Conservation (phyloP, 2,329 filamentous ascomycete genomes). For the Sclerotinia nivalis region DNA sequence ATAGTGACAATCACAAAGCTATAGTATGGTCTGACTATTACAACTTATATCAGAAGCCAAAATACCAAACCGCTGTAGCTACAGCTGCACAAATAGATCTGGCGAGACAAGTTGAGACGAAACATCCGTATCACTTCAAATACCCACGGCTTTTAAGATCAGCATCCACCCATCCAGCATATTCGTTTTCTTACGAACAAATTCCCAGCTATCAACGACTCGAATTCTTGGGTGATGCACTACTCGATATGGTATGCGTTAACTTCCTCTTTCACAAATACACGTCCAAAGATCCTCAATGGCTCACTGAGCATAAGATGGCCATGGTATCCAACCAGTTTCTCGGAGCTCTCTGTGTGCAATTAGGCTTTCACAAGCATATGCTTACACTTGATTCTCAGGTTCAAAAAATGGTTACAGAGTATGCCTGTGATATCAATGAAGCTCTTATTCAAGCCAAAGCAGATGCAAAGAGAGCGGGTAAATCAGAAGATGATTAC, state of each 20-base stretch:
- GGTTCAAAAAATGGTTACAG: constrained; percentile 49
- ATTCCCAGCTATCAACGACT: constrained; percentile 87
- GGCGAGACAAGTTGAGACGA: constrained; percentile 60
- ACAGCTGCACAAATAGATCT: constrained; percentile 71
- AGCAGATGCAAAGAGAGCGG: constrained; percentile 41
- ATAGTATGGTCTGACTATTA: constrained; percentile 72
- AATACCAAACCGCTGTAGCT: constrained; percentile 64
- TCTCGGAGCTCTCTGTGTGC: constrained; percentile 76
- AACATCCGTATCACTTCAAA: constrained; percentile 65
- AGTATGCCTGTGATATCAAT: constrained; percentile 60
- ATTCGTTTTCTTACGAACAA: constrained; percentile 70
- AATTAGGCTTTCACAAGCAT: constrained; percentile 74
- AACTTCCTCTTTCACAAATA: constrained; percentile 77
- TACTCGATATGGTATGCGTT: constrained; percentile 84
- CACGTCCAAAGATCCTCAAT: constrained; percentile 83
- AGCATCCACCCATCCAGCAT: constrained; percentile 86
- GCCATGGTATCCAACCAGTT: constrained; percentile 99
- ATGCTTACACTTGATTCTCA: constrained; percentile 56
- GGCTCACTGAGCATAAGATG: constrained; percentile 98
- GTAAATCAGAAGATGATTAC: constrained; percentile 45
- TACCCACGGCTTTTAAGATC: constrained; percentile 76
- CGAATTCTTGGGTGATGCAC: constrained; percentile 86
- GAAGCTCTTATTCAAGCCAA: constrained; percentile 50
- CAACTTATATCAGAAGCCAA: constrained; percentile 64
- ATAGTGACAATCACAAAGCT: constrained; percentile 68